phyloP scores from a whole-genome alignment of 345 rosid species.

The Eucalyptus guilfoylei region DNA sequence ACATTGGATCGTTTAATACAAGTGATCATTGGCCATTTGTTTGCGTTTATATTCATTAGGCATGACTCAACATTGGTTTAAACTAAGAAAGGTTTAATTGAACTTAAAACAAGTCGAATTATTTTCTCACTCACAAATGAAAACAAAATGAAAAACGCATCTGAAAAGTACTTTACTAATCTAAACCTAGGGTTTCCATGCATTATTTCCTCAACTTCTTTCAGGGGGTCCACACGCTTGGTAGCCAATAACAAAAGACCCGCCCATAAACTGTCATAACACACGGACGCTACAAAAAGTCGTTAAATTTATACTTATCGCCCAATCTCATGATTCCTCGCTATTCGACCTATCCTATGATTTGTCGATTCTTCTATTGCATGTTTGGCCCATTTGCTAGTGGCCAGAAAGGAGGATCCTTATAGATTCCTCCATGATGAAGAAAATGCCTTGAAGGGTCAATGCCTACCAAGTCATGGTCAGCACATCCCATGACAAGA shows the following conservation, averaged over 20 bases:
- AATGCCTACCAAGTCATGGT: background rate
- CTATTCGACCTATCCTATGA: background rate
- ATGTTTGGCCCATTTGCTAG: background rate
- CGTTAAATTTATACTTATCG: background rate
- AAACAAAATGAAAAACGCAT: too few species aligned
- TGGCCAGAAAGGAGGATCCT: background rate
- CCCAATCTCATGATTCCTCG: background rate
- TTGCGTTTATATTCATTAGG: background rate
- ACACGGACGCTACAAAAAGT: background rate
- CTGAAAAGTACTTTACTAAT: background rate
- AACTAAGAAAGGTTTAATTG: too few species aligned
- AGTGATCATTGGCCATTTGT: background rate
- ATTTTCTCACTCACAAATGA: too few species aligned
- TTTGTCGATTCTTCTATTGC: background rate
- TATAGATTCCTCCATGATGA: background rate
- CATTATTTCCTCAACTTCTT: background rate
- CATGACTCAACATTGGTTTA: background rate
- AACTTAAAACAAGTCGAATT: background rate
- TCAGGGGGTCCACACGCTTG: background rate
- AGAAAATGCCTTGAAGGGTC: background rate
- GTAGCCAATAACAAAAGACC: background rate
- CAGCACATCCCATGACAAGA: background rate
- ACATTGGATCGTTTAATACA: background rate
- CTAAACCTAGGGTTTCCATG: background rate
- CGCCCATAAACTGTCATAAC: background rate